Percentiles rank a stretch among this genome's conserved stretches.
phyloP scores from a whole-genome alignment of 176 grass and related monocot species.

The Chloris gayana region DNA sequence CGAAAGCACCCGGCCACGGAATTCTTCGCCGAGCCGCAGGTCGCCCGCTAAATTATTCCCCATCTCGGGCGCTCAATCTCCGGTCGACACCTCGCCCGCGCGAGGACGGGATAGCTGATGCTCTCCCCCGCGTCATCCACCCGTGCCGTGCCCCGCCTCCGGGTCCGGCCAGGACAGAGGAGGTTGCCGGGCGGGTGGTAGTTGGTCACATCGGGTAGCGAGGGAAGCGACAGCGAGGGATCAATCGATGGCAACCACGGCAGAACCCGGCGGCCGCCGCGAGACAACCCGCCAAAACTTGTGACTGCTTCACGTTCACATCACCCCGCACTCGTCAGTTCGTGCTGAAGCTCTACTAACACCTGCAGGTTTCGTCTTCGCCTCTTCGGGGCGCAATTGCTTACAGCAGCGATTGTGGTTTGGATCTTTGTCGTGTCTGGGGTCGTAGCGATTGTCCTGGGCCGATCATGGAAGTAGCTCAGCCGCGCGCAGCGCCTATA shows the following conservation, averaged over 20 bases:
- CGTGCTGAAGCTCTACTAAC: no score
- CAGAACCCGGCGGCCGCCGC: background rate
- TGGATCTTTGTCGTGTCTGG: background rate
- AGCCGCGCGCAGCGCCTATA: background rate
- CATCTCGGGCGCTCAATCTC: constrained; percentile 28
- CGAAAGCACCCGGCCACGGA: background rate
- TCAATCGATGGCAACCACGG: background rate
- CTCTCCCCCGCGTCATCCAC: background rate
- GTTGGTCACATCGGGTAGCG: constrained; percentile 34
- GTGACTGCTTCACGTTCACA: background rate
- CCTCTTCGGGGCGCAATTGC: background rate
- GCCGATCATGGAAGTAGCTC: background rate
- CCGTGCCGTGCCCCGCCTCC: background rate
- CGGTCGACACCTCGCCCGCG: constrained; percentile 32
- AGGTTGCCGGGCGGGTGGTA: constrained; percentile 24
- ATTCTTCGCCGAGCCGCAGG: background rate
- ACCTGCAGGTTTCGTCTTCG: background rate
- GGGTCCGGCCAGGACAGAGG: background rate
- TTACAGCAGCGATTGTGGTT: background rate
- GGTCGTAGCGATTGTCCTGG: background rate
- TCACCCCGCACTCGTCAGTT: background rate
- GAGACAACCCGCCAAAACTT: background rate
- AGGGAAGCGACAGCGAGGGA: constrained; percentile 21
- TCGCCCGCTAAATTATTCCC: background rate
- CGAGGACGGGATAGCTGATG: constrained; percentile 35